These are phyloP conservation scores for Fusarium sp. DNA, from an alignment of 2,329 filamentous ascomycete species.

Conservation along the genomic window DNA sequence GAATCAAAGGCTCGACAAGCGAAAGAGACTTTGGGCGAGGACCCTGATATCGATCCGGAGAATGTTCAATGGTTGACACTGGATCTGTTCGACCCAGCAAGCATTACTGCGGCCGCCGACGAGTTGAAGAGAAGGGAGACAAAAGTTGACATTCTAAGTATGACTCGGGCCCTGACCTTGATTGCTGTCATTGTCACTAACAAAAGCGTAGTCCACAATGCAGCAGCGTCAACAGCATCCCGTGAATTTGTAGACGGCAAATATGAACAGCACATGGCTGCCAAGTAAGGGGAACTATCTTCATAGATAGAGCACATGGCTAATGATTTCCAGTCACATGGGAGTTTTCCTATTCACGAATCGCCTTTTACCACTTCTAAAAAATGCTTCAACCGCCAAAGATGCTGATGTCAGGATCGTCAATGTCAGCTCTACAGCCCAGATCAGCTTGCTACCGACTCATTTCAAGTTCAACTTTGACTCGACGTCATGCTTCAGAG, in stretches of 20 bases:
- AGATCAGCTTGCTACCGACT: constrained; percentile 26
- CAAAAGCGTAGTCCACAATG: constrained; percentile 42
- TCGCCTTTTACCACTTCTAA: constrained; percentile 43
- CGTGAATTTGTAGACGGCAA: constrained; percentile 23
- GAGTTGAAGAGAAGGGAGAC: neutral
- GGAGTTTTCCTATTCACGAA: constrained; percentile 45
- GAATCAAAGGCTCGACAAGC: neutral
- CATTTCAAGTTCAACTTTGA: constrained; percentile 36
- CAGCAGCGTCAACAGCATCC: neutral
- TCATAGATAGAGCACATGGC: neutral
- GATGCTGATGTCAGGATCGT: constrained; percentile 43
- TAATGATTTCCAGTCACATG: constrained; percentile 36
- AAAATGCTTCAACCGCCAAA: constrained; percentile 23
- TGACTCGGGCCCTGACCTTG: neutral
- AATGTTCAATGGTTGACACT: neutral
- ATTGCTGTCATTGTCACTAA: too few relatives aligned
- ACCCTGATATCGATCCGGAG: neutral
- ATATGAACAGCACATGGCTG: constrained; percentile 43
- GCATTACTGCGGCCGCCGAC: neutral
- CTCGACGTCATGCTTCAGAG: constrained; percentile 14
- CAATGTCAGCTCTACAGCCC: constrained; percentile 36
- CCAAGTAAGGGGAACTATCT: constrained; percentile 22
- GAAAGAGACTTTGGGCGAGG: neutral
- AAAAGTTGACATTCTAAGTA: constrained; percentile 12
- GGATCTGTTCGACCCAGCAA: neutral